Evolutionary conservation across 2,329 filamentous ascomycete species (phyloP), one percentile per base, ranked within the genome.

Genomic region (Malbranchea zuffiana): DNA sequence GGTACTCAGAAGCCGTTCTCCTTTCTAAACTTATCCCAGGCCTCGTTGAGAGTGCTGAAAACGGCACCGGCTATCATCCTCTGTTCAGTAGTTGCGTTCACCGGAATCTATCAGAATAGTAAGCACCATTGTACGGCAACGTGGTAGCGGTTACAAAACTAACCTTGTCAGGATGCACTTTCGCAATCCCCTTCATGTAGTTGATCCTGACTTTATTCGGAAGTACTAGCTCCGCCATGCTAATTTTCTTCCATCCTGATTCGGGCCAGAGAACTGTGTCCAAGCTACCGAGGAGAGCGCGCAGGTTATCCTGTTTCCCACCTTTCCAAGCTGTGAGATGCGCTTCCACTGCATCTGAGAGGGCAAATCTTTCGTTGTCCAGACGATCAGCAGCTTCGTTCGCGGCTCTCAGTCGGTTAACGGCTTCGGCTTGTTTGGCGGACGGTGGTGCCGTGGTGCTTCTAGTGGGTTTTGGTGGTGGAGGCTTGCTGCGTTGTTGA

Each of bases 171-270:
- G 90, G 90, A 70, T 98, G 90, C 49, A 90, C 90, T 70, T 95
- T 96, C 7, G 80, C 84, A 71, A 98, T 96, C 4, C 88, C 90
- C 73, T 94, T 95, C 90, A 98, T 96, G 57, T 98, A 98, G 42
- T 82, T 71, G 46, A 98, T 80, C 74, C 98, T 98, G 58, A 96
- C 90, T 69, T 88, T 94, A 49, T 83, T 86, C 21, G 86, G 78
- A 71, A 94, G 74, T 35, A 98, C 81, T 49, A 98, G 61, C 64
- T 98, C 90, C 46, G 87, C 80, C 75, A 98, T 76, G 20, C 85
- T 86, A 39, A 96, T 80, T 67, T 92, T 94, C 67, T 94, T 95
- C 90, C 90, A 98, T 3, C 85, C 86, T 44, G 85, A 84, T 27
- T 79, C 80, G 45, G 84, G 78, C 90, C 90, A 98, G 18, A 98